Conservation (phyloP, 2,329 filamentous ascomycete genomes). For the Plenodomus tracheiphilus region DNA sequence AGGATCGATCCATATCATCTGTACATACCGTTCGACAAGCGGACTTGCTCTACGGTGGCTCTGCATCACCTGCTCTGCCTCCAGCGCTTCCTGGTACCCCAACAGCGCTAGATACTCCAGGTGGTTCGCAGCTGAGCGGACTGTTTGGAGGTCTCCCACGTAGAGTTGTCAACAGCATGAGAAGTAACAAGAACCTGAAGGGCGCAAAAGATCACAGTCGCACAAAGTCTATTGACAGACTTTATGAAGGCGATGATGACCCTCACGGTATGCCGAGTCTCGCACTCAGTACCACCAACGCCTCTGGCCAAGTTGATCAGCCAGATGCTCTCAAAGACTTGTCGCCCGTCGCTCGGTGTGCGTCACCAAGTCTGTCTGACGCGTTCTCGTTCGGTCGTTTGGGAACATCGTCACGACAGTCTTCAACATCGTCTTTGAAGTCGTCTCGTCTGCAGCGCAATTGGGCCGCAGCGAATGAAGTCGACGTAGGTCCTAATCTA, state of each 20-base stretch:
- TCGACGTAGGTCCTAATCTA: conserved; percentile 25
- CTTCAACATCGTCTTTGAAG: conserved; percentile 42
- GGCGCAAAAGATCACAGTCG: conserved; percentile 54
- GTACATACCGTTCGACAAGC: conserved; percentile 51
- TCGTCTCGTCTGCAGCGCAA: conserved; percentile 37
- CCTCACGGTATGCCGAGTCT: conserved; percentile 68
- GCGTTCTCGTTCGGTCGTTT: conserved; percentile 19
- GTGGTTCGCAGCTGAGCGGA: conserved; percentile 48
- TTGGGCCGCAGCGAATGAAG: conserved; percentile 29
- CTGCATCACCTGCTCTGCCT: conserved; percentile 45
- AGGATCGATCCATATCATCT: conserved; percentile 50
- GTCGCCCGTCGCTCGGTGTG: conserved; percentile 38
- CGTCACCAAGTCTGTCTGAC: conserved; percentile 52
- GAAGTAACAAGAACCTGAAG: conserved; percentile 44
- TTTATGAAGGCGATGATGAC: conserved; percentile 61
- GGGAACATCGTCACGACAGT: conserved; percentile 42
- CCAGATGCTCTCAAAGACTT: conserved; percentile 51
- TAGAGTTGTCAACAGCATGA: conserved; percentile 51
- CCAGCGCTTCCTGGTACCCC: conserved; percentile 51
- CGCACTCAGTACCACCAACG: conserved; percentile 64
- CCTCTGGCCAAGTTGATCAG: conserved; percentile 62
- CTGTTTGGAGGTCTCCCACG: conserved; percentile 52
- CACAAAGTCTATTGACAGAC: conserved; percentile 66
- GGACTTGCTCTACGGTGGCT: conserved; percentile 36
- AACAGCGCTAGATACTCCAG: conserved; percentile 47